Conservation (phyloP, 2,329 filamentous ascomycete genomes). For the Biscogniauxia mediterranea region DNA sequence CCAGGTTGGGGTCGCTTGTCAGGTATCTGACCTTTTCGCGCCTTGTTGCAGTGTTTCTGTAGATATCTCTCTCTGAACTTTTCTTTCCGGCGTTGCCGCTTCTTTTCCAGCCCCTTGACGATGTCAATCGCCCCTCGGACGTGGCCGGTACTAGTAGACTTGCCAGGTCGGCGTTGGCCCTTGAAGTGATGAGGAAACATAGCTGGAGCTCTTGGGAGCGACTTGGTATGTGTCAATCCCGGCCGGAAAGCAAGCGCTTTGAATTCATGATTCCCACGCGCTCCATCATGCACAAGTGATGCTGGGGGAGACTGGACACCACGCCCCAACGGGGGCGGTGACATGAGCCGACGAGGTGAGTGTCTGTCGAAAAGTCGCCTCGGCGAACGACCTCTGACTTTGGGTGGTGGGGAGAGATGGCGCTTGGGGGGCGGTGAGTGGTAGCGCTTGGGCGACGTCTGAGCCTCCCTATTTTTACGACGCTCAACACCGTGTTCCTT, state of each 20-base stretch:
- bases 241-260: conserved; percentile 57
- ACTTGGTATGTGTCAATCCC: conserved; percentile 75
- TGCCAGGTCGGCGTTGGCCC: conserved; percentile 36
- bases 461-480: conserved; percentile 49
- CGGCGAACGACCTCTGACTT: conserved; percentile 52
- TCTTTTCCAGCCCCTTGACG: conserved; percentile 92
- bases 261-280: conserved; percentile 37
- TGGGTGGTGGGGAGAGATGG: conserved; percentile 50
- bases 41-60: conserved; percentile 84
- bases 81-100: conserved; percentile 87
- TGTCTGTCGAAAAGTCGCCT: conserved; percentile 60
- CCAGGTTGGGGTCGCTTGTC: conserved; percentile 73
- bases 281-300: conserved; percentile 24
- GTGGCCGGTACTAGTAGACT: conserved; percentile 48
- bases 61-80: conserved; percentile 72
- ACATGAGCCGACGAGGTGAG: conserved; percentile 70
- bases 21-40: conserved; percentile 63
- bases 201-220: conserved; percentile 76
- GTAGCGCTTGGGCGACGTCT: conserved; percentile 60
- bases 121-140: conserved; percentile 95
- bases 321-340: conserved; percentile 62
- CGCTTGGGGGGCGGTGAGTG: conserved; percentile 53
- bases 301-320: conserved; percentile 46
- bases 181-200: conserved; percentile 59
- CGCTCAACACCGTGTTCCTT: conserved; percentile 47